A percentile compares a stretch with the other conserved stretches of the same genome.
These are phyloP conservation scores for Aspergillus arachidicola DNA, from an alignment of 2,329 filamentous ascomycete genomes.

Conservation along the genomic window DNA sequence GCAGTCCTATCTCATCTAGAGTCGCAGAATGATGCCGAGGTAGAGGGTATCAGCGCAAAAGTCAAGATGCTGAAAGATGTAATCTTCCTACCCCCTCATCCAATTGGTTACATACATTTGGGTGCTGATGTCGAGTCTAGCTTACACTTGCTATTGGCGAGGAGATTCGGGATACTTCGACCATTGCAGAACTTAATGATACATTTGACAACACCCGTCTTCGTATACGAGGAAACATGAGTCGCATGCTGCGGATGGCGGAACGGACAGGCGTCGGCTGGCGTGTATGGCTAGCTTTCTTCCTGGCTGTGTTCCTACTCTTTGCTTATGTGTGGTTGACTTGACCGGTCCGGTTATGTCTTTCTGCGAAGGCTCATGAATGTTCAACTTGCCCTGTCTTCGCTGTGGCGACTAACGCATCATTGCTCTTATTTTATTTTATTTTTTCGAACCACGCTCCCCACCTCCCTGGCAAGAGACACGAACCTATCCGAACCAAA, in stretches of 20 bases:
- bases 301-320: slow-evolving; percentile 75
- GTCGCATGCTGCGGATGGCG: slow-evolving; percentile 94
- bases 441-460: background rate
- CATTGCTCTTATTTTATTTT: background rate
- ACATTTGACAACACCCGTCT: slow-evolving; percentile 83
- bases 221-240: slow-evolving; percentile 89
- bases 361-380: background rate
- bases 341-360: slow-evolving; percentile 43
- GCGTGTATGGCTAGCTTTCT: slow-evolving; percentile 92
- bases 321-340: slow-evolving; percentile 95
- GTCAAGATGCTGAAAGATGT: slow-evolving; percentile 89
- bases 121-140: slow-evolving; percentile 46
- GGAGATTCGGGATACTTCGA: slow-evolving; percentile 88
- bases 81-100: slow-evolving; percentile 39
- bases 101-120: background rate
- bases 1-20: slow-evolving; percentile 91
- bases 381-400: background rate
- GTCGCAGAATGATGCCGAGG: slow-evolving; percentile 89
- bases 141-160: slow-evolving; percentile 92
- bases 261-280: slow-evolving; percentile 92
- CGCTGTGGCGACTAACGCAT: background rate
- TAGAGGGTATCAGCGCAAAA: slow-evolving; percentile 88
- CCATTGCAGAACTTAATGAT: slow-evolving; percentile 93
- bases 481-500: background rate
- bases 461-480: too few relatives aligned